phyloP scores from a whole-genome alignment of 768 basidiomycete genomes.

The Hygrophoropsis aurantiaca region DNA sequence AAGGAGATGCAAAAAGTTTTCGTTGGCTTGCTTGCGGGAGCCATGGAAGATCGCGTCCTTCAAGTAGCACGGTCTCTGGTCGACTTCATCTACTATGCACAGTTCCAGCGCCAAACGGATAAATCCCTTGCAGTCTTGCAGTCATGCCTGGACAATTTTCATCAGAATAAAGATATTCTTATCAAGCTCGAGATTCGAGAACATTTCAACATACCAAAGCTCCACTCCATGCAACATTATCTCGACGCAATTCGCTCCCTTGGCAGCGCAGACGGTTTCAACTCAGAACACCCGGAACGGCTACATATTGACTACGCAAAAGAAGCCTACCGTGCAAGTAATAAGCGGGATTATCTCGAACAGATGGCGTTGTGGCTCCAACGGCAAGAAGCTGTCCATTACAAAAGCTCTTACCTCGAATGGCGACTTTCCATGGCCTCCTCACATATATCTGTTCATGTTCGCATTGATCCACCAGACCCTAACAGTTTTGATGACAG shows the following conservation, averaged over 20 bases:
- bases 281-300: slow-evolving; percentile 35
- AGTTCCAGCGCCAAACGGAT: slow-evolving; percentile 25
- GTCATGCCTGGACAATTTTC: slow-evolving; percentile 23
- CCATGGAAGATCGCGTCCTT: slow-evolving; percentile 15
- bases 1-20: slow-evolving; percentile 38
- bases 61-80: slow-evolving; percentile 24
- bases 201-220: slow-evolving; percentile 40
- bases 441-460: no score
- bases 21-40: slow-evolving; percentile 29
- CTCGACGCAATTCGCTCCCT: slow-evolving; percentile 18
- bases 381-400: slow-evolving; percentile 32
- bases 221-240: slow-evolving; percentile 33
- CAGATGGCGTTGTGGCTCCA: slow-evolving; percentile 43
- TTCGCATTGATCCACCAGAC: no score
- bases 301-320: slow-evolving; percentile 48
- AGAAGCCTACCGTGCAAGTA: slow-evolving; percentile 19
- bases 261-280: slow-evolving; percentile 32
- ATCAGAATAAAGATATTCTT: slow-evolving; percentile 30
- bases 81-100: slow-evolving; percentile 34
- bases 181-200: slow-evolving; percentile 17
- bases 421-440: no score
- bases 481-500: no score
- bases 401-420: slow-evolving; percentile 24
- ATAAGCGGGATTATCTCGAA: slow-evolving; percentile 25
- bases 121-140: slow-evolving; percentile 24